Base-by-base conservation (phyloP, 306 rosid species). In the Sindora glabra region DNA sequence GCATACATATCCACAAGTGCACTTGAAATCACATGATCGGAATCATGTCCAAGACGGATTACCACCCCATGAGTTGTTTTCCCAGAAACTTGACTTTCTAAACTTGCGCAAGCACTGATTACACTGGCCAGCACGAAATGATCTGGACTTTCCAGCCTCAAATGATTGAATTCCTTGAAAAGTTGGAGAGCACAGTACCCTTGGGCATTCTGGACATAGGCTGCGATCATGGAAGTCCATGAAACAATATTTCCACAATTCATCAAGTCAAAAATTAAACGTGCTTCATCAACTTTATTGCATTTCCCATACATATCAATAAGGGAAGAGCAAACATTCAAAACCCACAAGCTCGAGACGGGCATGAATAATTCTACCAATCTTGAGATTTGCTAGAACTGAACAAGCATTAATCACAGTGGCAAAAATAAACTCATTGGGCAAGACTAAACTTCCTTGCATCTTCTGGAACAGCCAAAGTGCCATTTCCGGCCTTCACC, bases 1-100 rank as follows among this genome's bases (percentile, higher is more conserved):
- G 90, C 95, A 76, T 87, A 90, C 97, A 90, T 90, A 63, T 90
- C 95, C 59, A 90, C 86, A 65, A 87, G 68, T 61, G 86, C 88
- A 61, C 79, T 90, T 2, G 83, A 86, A 78, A 87, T 47, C 57
- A 87, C 90, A 26, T 80, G 85, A 45, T 62, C 78, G 3, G 41
- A 61, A 45, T 82, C 81, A 45, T 79, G 78, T 27, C 81, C 75
- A 16, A 45, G 74, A 21, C 81, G 95, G 47, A 90, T 68, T 16
- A 71, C 81, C 6, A 76, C 68, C 11, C 90, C 90, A 49, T 90
- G 97, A 54, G 83, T 53, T 49, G 67, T 75, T 77, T 78, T 90
- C 40, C 97, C 95, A 0, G 82, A 76, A 60, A 73, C 71, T 38
- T 84, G 69, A 46, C 79, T 64, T 5, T 94, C 95, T 73, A 82